These are phyloP conservation scores for Somion occarium DNA, from an alignment of 1,284 basidiomycete species.

Conservation along the genomic window DNA sequence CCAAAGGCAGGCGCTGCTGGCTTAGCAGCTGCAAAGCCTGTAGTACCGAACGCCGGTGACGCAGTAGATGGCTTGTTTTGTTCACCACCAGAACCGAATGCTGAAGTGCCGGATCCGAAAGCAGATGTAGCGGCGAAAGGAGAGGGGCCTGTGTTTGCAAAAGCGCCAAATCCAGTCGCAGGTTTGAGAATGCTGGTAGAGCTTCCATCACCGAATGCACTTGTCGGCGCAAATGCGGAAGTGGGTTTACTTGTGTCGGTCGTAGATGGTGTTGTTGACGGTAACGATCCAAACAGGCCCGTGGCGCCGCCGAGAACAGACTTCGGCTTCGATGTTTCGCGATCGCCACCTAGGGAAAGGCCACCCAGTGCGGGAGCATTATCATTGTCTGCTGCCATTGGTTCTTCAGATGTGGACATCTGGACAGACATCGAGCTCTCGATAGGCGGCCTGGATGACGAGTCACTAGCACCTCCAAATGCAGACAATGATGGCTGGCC, in stretches of 20 bases:
- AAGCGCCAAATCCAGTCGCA: constrained; percentile 37
- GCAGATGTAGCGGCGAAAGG: constrained; percentile 15
- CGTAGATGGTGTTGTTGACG: constrained; percentile 10
- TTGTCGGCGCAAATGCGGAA: constrained; percentile 11
- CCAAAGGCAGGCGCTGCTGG: constrained; percentile 25
- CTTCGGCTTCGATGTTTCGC: constrained; percentile 5
- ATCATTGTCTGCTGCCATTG: constrained; percentile 24
- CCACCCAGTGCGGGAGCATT: constrained; percentile 24
- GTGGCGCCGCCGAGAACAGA: constrained; percentile 5
- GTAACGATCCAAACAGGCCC: constrained; percentile 11
- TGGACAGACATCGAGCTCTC: constrained; percentile 15
- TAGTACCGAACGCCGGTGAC: constrained; percentile 3
- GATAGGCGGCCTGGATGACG: constrained; percentile 4
- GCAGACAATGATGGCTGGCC: constrained; percentile 29
- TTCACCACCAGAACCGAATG: constrained; percentile 8
- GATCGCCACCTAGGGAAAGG: constrained; percentile 32
- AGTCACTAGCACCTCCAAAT: constrained; percentile 16
- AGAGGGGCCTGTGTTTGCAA: constrained; percentile 22
- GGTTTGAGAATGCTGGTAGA: constrained; percentile 27
- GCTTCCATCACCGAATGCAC: constrained; percentile 21
- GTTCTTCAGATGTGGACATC: constrained; percentile 29
- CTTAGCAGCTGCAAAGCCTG: constrained; percentile 7
- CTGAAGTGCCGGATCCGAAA: constrained; percentile 17
- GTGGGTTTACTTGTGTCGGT: constrained; percentile 7
- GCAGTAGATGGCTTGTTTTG: not conserved